Evolutionary conservation across 2,329 filamentous ascomycete species (phyloP).

Genomic region (Stachybotrys echinatus): DNA sequence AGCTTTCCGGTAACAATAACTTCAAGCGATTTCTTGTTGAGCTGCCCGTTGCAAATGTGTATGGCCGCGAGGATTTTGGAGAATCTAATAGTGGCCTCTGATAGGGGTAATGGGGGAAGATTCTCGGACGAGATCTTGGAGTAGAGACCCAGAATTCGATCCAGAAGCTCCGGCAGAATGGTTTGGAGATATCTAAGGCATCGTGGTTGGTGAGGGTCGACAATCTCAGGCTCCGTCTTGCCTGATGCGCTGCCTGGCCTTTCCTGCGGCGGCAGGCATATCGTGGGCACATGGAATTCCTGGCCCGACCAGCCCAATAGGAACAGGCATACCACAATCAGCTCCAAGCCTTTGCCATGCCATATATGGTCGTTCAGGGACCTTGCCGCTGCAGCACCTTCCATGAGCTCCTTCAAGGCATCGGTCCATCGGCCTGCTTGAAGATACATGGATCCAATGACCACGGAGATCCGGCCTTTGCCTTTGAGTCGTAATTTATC

Average conservation of each 20-base stretch:
- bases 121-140: constrained; percentile 64
- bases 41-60: constrained; percentile 57
- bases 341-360: constrained; percentile 92
- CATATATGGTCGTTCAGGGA: constrained; percentile 88
- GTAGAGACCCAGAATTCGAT: constrained; percentile 71
- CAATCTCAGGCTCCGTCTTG: constrained; percentile 20
- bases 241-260: constrained; percentile 26
- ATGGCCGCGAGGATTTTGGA: constrained; percentile 64
- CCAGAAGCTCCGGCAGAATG: constrained; percentile 67
- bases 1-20: constrained; percentile 60
- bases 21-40: constrained; percentile 56
- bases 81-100: constrained; percentile 69
- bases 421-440: constrained; percentile 88
- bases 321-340: constrained; percentile 75
- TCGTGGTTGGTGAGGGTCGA: constrained; percentile 41
- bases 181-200: constrained; percentile 49
- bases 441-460: constrained; percentile 81
- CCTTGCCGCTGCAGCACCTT: constrained; percentile 72
- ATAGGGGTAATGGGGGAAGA: constrained; percentile 64
- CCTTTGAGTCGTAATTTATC: constrained; percentile 77
- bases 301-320: constrained; percentile 79
- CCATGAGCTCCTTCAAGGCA: constrained; percentile 75
- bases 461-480: constrained; percentile 71
- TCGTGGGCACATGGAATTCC: constrained; percentile 69
- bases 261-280: constrained; percentile 49